A percentile compares a stretch with the other conserved stretches of the same genome.
Conservation (phyloP, 352 stramenopile genomes). For the Pythium sukuiense region DNA sequence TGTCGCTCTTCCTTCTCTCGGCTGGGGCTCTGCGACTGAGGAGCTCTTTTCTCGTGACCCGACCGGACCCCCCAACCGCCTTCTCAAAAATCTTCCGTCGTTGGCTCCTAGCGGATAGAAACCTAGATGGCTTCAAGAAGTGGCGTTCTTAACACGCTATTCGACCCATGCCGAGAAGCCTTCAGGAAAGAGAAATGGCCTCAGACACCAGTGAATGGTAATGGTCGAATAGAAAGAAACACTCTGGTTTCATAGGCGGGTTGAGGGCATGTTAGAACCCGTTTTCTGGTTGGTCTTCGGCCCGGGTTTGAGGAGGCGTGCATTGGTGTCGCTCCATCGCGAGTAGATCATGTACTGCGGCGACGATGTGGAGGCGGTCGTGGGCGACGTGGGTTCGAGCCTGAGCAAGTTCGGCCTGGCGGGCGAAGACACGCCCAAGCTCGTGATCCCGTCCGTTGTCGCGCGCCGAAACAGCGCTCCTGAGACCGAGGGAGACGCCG, state of each 20-base stretch:
- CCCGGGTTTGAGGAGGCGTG: neutral
- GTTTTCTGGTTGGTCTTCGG: neutral
- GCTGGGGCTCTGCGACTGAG: constrained; percentile 1
- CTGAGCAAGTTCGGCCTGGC: constrained; percentile 94
- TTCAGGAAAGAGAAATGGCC: neutral
- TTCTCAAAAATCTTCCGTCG: constrained; percentile 25
- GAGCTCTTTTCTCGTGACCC: neutral
- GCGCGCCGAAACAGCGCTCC: constrained; percentile 29
- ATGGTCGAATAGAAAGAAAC: constrained; percentile 18
- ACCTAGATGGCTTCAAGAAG: constrained; percentile 21
- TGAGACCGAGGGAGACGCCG: neutral
- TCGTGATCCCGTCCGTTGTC: constrained; percentile 81
- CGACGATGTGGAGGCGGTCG: constrained; percentile 95
- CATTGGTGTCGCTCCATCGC: neutral
- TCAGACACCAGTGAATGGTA: neutral
- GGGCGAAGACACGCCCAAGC: constrained; percentile 92
- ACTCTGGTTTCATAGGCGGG: neutral
- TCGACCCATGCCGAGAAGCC: constrained; percentile 9
- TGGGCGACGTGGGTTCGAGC: constrained; percentile 92
- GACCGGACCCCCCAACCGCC: constrained; percentile 2
- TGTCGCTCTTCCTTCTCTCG: constrained; percentile 16
- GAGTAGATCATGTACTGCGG: constrained; percentile 92
- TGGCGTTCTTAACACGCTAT: constrained; percentile 25
- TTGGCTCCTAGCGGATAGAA: constrained; percentile 3
- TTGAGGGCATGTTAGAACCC: neutral